Evolutionary conservation across 129 eudicot species (phyloP).

Genomic region (Centrapalus pauciflorus): DNA sequence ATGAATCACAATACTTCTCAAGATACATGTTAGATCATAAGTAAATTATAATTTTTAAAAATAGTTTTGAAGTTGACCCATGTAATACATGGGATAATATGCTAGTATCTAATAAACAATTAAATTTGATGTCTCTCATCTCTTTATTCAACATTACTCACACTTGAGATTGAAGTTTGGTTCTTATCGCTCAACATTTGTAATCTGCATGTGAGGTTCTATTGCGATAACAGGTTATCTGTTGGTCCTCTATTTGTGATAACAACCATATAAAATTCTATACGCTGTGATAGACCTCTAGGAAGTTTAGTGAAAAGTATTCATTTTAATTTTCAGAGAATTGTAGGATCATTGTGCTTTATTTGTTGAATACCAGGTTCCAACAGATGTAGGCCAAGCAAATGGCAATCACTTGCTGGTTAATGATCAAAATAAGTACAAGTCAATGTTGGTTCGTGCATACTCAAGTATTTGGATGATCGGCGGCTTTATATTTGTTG

Average conservation of each 20-base stretch:
- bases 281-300: not conserved
- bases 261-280: not conserved
- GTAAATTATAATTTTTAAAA: too few relatives aligned
- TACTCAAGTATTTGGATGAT: constrained; percentile 93
- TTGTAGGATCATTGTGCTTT: not conserved
- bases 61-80: too few relatives aligned
- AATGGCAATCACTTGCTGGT: constrained; percentile 64
- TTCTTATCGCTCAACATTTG: not conserved
- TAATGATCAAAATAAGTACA: constrained; percentile 75
- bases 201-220: not conserved
- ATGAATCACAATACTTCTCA: too few relatives aligned
- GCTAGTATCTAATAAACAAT: not conserved
- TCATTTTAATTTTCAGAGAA: not conserved
- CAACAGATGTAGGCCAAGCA: constrained; percentile 46
- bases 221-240: not conserved
- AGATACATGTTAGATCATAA: too few relatives aligned
- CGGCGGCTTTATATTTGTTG: constrained; percentile 76
- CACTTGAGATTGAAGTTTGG: not conserved
- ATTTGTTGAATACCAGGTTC: constrained; percentile 41
- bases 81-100: too few relatives aligned
- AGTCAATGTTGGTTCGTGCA: constrained; percentile 76
- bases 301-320: not conserved
- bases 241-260: not conserved
- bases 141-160: not conserved
- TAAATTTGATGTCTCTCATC: not conserved